Percentiles rank a stretch among this genome's conserved stretches.
Conservation (phyloP, 768 basidiomycete genomes). For the Lactifluus subvellereus region DNA sequence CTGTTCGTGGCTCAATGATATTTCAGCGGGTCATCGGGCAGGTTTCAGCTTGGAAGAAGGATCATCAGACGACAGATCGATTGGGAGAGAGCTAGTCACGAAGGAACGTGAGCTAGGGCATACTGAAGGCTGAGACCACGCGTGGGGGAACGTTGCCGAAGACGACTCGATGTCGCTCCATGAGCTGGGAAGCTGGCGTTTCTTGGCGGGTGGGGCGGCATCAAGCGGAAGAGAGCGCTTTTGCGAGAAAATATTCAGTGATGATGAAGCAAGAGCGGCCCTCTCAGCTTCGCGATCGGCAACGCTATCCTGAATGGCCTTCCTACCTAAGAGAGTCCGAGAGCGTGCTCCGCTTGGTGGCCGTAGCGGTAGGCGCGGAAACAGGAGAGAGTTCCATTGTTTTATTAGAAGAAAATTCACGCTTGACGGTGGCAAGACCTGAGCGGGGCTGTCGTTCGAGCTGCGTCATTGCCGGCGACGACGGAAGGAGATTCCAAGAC, state of each 20-base stretch:
- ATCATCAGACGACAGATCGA: constrained; percentile 16
- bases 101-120: not conserved
- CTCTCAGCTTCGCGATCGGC: constrained; percentile 19
- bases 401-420: constrained; percentile 52
- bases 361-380: constrained; percentile 42
- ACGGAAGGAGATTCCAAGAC: not conserved
- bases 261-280: not conserved
- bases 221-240: constrained; percentile 24
- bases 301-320: constrained; percentile 23
- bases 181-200: constrained; percentile 21
- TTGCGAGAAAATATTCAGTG: constrained; percentile 22
- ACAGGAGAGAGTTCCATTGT: constrained; percentile 23
- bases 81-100: not conserved
- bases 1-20: constrained; percentile 83
- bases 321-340: constrained; percentile 22
- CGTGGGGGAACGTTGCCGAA: not conserved
- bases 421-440: constrained; percentile 53
- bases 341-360: constrained; percentile 32
- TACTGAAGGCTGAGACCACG: constrained; percentile 1
- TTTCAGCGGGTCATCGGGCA: constrained; percentile 31
- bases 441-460: constrained; percentile 36
- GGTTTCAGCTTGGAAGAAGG: constrained; percentile 25
- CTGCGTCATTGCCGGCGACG: constrained; percentile 5
- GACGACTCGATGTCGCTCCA: constrained; percentile 10
- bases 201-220: constrained; percentile 5